These are phyloP conservation scores for Dryas drummondii DNA, from an alignment of 306 rosid species.

Conservation along the genomic window DNA sequence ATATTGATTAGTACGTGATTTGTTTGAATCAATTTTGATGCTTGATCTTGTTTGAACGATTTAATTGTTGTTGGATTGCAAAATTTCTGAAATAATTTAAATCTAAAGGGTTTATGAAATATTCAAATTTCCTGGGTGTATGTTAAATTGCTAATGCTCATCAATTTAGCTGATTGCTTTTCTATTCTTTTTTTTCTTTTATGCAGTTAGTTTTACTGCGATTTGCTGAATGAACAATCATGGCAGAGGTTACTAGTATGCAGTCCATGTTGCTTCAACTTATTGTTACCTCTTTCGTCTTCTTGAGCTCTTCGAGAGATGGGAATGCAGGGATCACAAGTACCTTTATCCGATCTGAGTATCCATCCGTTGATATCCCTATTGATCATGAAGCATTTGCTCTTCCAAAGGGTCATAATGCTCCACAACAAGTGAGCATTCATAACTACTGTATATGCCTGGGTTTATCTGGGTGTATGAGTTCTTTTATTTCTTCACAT, in stretches of 20 bases:
- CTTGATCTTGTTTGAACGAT: neutral
- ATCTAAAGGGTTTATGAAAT: neutral
- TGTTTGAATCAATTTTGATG: neutral
- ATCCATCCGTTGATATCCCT: conserved; percentile 78
- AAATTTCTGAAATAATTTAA: neutral
- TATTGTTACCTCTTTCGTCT: conserved; percentile 44
- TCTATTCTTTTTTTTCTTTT: conserved; percentile 6
- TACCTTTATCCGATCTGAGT: conserved; percentile 66
- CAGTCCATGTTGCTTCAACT: conserved; percentile 41
- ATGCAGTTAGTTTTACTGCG: conserved; percentile 36
- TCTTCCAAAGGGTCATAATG: conserved; percentile 72
- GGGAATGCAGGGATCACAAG: conserved; percentile 80
- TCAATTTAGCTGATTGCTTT: neutral
- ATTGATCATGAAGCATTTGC: conserved; percentile 58
- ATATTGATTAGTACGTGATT: neutral
- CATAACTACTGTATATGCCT: neutral
- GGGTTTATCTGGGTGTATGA: too few species aligned
- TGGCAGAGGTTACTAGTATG: conserved; percentile 33
- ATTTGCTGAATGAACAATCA: conserved; percentile 28
- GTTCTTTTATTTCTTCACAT: neutral
- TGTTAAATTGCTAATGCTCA: neutral
- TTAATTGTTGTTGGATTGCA: neutral
- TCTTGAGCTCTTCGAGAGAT: conserved; percentile 36
- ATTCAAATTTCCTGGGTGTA: neutral
- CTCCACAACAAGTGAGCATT: conserved; percentile 82